Evolutionary conservation across 495 filamentous ascomycete genomes (phyloP), one percentile per base, ranked within the genome.

Genomic region (Hamigera avellanea): DNA sequence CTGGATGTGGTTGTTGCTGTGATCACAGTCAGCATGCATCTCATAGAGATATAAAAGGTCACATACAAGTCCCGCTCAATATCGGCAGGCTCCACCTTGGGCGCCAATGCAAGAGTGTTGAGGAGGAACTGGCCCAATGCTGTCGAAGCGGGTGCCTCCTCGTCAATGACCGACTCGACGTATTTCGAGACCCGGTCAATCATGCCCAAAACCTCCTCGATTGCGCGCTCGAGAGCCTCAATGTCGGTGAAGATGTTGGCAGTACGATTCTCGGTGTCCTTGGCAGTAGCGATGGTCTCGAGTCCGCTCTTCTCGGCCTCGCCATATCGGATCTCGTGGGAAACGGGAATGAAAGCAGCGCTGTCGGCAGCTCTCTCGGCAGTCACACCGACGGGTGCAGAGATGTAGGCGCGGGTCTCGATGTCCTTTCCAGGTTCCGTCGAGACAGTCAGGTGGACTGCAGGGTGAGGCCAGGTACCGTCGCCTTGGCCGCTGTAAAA

Each of bases 401-500:
- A 86, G 55, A 98, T 94, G 61, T 96, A 98, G 32, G 88, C 84
- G 45, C 82, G 72, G 14, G 84, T 82, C 54, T 83, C 78, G 47
- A 95, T 80, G 45, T 87, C 76, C 56, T 83, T 66, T 44, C 86
- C 86, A 19, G 89, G 72, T 41, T 81, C 78, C 33, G 89, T 95
- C 31, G 78, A 84, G 36, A 96, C 81, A 41, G 91, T 98, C 50
- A 98, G 69, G 69, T 98, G 91, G 9, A 98, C 83, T 34, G 91
- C 87, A 7, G 91, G 91, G 66, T 94, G 83, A 32, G 91, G 91
- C 69, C 81, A 95, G 29, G 91, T 98, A 43, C 91, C 91, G 27
- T 94, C 93, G 42, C 89, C 89, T 54, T 93, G 86, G 42, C 84
- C 83, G 45, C 85, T 86, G 72, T 96, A 98, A 72, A 98, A 98